Base-by-base conservation (phyloP, 1,284 basidiomycete genomes). In the Austropuccinia psidii region DNA sequence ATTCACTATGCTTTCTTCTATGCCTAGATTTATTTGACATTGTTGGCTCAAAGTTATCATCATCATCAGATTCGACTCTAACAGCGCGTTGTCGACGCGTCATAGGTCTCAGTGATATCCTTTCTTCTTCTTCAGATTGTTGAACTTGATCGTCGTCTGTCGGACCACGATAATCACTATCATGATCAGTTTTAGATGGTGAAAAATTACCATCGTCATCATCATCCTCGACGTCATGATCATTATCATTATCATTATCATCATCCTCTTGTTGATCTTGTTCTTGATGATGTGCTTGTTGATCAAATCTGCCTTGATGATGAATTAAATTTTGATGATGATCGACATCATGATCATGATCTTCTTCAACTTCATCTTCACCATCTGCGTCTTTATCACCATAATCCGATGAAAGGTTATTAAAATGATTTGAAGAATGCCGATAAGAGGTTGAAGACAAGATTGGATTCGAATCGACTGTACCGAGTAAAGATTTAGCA, bases 371-470 rank as follows among this genome's bases (percentile, higher is more conserved):
- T 39, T 78, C 77, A 69, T 78, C 77, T 75, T 88, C 87, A 49
- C 88, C 89, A 54, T 90, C 89, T 57, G 85, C 78, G 62, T 89
- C 88, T 66, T 91, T 90, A 64, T 91, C 85, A 11, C 90, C 64
- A n/a, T n/a, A 50, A 67, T 54, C 31, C 64, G 21, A 37, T 19
- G 7, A 19, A 4, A 6, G 52, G 62, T 37, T 52, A n/a, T 7
- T 1, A 29, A 27, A 41, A 2, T 13, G 62, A 52, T n/a, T 66
- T 37, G 35, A 27, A 47, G n/a, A n/a, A n/a, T n/a, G n/a, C n/a
- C n/a, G n/a, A n/a, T n/a, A n/a, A n/a, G 5, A 24, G 37, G 41
- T 29, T 50, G 8, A 15, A 37, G n/a, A 27, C 35, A 5, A 29
- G 15, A 37, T 67, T 52, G 17, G 62, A 9, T 4, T 39, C 33